Evolutionary conservation across 139 green algal species (phyloP).

Genomic region (Volvox africanus): DNA sequence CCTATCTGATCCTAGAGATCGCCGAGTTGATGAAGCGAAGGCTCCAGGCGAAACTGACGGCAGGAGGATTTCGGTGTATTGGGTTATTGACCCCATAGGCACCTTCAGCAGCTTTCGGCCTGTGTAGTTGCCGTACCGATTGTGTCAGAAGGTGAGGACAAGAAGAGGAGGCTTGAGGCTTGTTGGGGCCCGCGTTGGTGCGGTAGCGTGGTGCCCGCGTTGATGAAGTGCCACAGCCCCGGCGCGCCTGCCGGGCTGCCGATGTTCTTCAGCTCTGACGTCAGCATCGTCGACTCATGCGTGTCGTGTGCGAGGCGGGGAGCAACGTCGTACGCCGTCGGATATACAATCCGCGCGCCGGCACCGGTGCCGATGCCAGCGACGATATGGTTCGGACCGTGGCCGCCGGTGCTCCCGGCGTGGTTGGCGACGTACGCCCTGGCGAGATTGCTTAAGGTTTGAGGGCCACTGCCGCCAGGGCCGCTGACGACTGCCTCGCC

Average conservation of each 20-base stretch:
- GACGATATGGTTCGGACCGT: not conserved
- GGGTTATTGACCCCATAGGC: too few species aligned
- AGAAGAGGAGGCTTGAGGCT: not conserved
- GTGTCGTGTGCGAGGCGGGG: not conserved
- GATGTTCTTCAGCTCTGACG: conserved; percentile 4
- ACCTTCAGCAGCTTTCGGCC: too few species aligned
- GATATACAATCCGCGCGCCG: not conserved
- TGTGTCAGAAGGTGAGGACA: not conserved
- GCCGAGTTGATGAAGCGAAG: too few species aligned
- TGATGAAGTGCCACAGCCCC: too few species aligned
- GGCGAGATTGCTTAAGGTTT: too few species aligned
- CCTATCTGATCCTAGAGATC: too few species aligned
- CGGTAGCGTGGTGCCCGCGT: too few species aligned
- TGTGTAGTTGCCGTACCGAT: too few species aligned
- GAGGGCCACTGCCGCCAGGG: not conserved
- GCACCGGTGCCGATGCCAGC: not conserved
- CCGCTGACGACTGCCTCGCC: not conserved
- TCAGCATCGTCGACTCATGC: not conserved
- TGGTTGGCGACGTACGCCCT: too few species aligned
- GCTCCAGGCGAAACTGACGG: too few species aligned
- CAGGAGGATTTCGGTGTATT: too few species aligned
- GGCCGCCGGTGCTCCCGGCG: too few species aligned
- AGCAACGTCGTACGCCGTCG: not conserved
- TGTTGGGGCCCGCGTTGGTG: not conserved
- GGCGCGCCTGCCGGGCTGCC: not conserved